Evolutionary conservation across 2,329 filamentous ascomycete species (phyloP).

Genomic region (Trichophaea hybrida): DNA sequence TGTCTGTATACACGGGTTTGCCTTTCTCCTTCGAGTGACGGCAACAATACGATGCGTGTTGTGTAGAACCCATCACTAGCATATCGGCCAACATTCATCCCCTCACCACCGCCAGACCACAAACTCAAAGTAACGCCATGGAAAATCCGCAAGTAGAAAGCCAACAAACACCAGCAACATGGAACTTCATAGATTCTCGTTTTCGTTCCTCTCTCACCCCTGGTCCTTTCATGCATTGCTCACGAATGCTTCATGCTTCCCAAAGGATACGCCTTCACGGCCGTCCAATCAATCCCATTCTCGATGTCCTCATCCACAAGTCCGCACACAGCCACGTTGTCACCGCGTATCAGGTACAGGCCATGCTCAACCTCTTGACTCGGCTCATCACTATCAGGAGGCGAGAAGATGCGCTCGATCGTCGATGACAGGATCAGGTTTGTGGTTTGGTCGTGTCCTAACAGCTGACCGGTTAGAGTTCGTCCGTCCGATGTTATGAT

Average conservation of each 20-base stretch:
- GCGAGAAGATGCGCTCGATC: slow-evolving; percentile 78
- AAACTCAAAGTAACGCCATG: too few relatives aligned
- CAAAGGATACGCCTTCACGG: slow-evolving; percentile 73
- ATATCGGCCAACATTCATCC: too few relatives aligned
- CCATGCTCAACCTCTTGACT: slow-evolving; percentile 72
- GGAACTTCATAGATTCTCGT: not conserved
- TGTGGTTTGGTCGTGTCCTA: slow-evolving; percentile 79
- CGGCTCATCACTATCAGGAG: slow-evolving; percentile 61
- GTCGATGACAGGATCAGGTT: slow-evolving; percentile 79
- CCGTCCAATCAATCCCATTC: slow-evolving; percentile 77
- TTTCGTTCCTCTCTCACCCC: not conserved
- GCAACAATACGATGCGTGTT: too few relatives aligned
- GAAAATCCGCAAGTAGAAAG: too few relatives aligned
- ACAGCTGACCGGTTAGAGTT: slow-evolving; percentile 65
- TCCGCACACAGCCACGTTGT: slow-evolving; percentile 84
- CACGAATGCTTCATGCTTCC: slow-evolving; percentile 66
- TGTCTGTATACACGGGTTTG: too few relatives aligned
- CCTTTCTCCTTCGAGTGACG: too few relatives aligned
- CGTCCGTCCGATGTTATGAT: slow-evolving; percentile 87
- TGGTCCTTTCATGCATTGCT: not conserved
- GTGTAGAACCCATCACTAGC: too few relatives aligned
- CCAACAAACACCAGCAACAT: too few relatives aligned
- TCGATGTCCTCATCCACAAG: slow-evolving; percentile 83
- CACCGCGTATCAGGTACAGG: slow-evolving; percentile 80
- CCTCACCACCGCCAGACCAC: too few relatives aligned